Base-by-base conservation (phyloP, 768 basidiomycete genomes). In the Kwoniella pini region DNA sequence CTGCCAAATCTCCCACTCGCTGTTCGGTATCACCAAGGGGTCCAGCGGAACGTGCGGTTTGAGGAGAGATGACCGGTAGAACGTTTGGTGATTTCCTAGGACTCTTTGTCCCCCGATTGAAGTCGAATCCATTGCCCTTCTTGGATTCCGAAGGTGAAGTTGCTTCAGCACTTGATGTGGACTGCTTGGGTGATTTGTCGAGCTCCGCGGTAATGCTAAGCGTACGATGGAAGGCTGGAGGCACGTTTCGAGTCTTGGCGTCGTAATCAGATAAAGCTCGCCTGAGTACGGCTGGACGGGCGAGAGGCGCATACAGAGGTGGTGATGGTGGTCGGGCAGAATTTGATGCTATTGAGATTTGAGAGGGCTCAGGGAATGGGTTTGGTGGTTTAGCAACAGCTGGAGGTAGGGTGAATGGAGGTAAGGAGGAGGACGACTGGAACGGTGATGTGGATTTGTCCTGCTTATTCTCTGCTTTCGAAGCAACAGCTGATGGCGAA, bases 251-350 rank as follows among this genome's bases (percentile, higher is more conserved):
- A 17, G 38, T 27, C 15, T 62, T 46, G 9, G 62, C 22, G 45
- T 74, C 70, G 38, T 65, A 69, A 45, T 74, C 72, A 28, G 72
- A 74, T 13, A 71, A 12, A 0, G 72, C 68, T 15, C 72, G 60
- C 3, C 73, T 64, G 12, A 71, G 54, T 9, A 28, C 33, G 3
- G 60, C 61, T 1, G 69, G 72, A 1, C 72, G 59, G 26, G 71
- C 66, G 12, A 66, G 51, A n/a, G 71, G 68, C 7, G 55, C 55
- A 43, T 65, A 69, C 1, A 65, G 53, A 0, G 67, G 67, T 27
- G 63, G 62, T 1, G 67, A 65, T 3, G 59, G 54, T 2, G 58
- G 39, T 13, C 22, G 52, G 30, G 22, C n/a, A 21, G 45, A 26
- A 38, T 57, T 39, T 28, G 12, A n/a, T 6, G 45, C n/a, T 38